A percentile compares a stretch with the other conserved stretches of the same genome.
Conservation (phyloP, 108 stramenopile genomes). For the Chaetoceros muelleri region DNA sequence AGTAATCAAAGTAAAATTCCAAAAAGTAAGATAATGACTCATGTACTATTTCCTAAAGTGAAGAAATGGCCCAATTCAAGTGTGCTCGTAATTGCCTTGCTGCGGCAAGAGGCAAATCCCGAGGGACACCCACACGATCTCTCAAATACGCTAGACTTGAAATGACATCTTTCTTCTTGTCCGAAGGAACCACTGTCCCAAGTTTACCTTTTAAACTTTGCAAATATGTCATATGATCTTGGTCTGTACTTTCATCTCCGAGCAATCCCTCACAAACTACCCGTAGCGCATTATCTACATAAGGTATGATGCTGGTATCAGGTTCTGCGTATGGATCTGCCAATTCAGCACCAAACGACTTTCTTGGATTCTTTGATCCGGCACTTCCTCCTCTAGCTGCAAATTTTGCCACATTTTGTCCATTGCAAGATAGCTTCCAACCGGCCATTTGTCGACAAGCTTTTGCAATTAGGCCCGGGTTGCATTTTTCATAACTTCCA, state of each 20-base stretch:
- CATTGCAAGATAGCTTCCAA: conserved; percentile 68
- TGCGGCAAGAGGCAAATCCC: conserved; percentile 66
- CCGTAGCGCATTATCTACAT: conserved; percentile 51
- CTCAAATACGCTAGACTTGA: conserved; percentile 56
- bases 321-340: conserved; percentile 73
- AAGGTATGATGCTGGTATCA: conserved; percentile 31
- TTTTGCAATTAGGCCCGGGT: conserved; percentile 32
- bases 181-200: conserved; percentile 14
- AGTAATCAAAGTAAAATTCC: neutral
- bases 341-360: conserved; percentile 66
- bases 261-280: conserved; percentile 40
- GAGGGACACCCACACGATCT: conserved; percentile 72
- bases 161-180: conserved; percentile 40
- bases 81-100: conserved; percentile 72
- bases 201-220: conserved; percentile 22
- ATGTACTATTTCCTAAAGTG: conserved; percentile 2
- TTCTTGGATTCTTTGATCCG: conserved; percentile 65
- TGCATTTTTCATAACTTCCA: conserved; percentile 49
- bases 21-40: neutral
- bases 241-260: conserved; percentile 19
- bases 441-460: conserved; percentile 71
- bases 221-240: conserved; percentile 20
- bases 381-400: conserved; percentile 64
- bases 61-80: conserved; percentile 66
- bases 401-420: conserved; percentile 45